A percentile compares a stretch with the other conserved stretches of the same genome.
Evolutionary conservation across 805 yeast species (phyloP).

Genomic region (Groenewaldozyma salmanticensis): DNA sequence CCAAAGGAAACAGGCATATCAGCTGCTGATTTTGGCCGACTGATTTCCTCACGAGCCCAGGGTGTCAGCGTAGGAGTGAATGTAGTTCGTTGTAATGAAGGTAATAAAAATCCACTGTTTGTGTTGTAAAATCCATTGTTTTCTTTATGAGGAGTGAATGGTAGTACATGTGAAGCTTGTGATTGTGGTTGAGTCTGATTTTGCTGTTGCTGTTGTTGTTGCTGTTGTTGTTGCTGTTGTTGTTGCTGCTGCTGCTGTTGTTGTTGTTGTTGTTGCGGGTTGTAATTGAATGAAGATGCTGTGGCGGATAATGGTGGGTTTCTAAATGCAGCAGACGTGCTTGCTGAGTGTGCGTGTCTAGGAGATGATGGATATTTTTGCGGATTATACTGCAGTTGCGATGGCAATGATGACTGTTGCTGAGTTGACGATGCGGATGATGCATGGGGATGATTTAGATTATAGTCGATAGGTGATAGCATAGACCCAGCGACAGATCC

Average conservation of each 20-base stretch:
- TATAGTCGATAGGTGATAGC: background rate
- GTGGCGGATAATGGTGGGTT: background rate
- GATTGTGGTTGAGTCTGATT: background rate
- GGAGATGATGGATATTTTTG: background rate
- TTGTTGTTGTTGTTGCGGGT: background rate
- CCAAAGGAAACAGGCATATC: conserved; percentile 6
- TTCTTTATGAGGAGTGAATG: background rate
- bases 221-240: conserved; percentile 4
- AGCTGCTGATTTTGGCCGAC: conserved; percentile 22
- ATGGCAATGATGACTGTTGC: background rate
- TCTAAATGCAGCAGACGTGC: background rate
- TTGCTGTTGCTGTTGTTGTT: conserved; percentile 4
- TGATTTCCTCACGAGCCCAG: conserved; percentile 19
- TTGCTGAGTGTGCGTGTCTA: background rate
- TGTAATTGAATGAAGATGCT: background rate
- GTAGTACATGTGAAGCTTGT: background rate
- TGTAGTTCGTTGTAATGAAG: conserved; percentile 10
- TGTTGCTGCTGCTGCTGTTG: conserved; percentile 7
- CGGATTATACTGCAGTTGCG: background rate
- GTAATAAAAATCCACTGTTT: conserved; percentile 1
- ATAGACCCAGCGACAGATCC: background rate
- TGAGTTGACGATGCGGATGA: background rate
- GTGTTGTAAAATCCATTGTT: conserved; percentile 1
- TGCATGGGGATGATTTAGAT: background rate
- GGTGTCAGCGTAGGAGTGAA: conserved; percentile 18